Percentiles rank a stretch among this genome's conserved stretches.
Evolutionary conservation across 1,139 yeast species (phyloP).

Genomic region (Geotrichum carabidarum): DNA sequence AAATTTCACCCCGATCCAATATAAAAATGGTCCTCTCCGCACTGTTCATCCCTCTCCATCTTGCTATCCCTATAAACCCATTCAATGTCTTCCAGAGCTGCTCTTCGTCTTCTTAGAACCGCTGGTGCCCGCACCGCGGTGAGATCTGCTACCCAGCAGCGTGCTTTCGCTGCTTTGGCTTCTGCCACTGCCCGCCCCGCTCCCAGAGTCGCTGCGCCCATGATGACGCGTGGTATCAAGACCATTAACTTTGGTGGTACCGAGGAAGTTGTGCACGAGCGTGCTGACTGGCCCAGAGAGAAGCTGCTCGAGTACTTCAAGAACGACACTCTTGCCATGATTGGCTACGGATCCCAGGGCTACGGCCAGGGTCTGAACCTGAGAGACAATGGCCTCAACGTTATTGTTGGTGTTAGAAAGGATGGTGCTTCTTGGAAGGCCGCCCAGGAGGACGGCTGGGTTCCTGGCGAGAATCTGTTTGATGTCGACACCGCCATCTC

Average conservation of each 20-base stretch:
- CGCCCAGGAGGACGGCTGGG: slow-evolving; percentile 99
- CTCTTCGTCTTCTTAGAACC: slow-evolving; percentile 32
- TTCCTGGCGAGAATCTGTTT: slow-evolving; percentile 96
- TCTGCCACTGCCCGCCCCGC: slow-evolving; percentile 22
- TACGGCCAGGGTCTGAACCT: slow-evolving; percentile 99
- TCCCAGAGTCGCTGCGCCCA: slow-evolving; percentile 25
- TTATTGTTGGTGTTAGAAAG: slow-evolving; percentile 96
- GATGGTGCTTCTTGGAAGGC: slow-evolving; percentile 99
- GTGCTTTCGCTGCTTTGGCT: slow-evolving; percentile 26
- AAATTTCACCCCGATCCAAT: background rate
- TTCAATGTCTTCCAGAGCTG: slow-evolving; percentile 32
- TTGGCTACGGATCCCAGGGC: slow-evolving; percentile 99
- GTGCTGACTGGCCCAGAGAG: slow-evolving; percentile 99
- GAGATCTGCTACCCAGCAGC: slow-evolving; percentile 29
- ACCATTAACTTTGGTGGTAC: slow-evolving; percentile 96
- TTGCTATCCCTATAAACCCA: background rate
- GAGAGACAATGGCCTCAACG: slow-evolving; percentile 98
- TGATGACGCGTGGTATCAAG: slow-evolving; percentile 72
- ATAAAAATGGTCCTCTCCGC: background rate
- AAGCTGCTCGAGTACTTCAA: slow-evolving; percentile 93
- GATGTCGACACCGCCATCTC: slow-evolving; percentile 87
- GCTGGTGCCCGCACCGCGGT: slow-evolving; percentile 31
- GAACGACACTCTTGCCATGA: slow-evolving; percentile 93
- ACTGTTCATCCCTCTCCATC: background rate
- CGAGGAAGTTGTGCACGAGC: slow-evolving; percentile 93